Evolutionary conservation across 345 rosid genomes (phyloP).

Genomic region (Mercurialis annua): DNA sequence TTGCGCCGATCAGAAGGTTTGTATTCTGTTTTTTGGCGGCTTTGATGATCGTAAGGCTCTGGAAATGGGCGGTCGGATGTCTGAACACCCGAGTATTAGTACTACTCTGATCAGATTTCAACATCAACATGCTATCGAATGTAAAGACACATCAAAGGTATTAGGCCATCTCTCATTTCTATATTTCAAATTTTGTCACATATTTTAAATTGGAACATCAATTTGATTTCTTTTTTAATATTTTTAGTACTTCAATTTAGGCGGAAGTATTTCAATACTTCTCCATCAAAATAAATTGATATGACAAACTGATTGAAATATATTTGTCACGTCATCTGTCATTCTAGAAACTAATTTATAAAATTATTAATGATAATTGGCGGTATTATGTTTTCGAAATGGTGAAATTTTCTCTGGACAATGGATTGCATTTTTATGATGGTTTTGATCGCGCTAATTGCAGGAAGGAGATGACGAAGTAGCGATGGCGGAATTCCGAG

Average conservation of each 20-base stretch:
- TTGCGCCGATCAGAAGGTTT: slow-evolving; percentile 10
- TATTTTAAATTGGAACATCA: too few species aligned
- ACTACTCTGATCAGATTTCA: slow-evolving; percentile 22
- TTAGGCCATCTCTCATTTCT: background rate
- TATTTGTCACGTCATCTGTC: too few species aligned
- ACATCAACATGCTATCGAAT: background rate
- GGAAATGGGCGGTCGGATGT: slow-evolving; percentile 27
- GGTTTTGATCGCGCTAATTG: background rate
- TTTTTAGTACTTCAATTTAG: too few species aligned
- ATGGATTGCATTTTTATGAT: too few species aligned
- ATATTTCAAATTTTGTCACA: background rate
- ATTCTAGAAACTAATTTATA: too few species aligned
- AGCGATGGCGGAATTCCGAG: slow-evolving; percentile 8
- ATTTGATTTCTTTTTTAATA: too few species aligned
- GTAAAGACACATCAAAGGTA: background rate
- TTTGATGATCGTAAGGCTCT: slow-evolving; percentile 34
- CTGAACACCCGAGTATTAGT: slow-evolving; percentile 10
- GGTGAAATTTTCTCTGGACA: too few species aligned
- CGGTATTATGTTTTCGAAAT: too few species aligned
- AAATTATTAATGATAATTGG: too few species aligned
- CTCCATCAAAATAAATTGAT: too few species aligned
- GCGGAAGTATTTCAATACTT: too few species aligned
- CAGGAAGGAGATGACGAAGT: slow-evolving; percentile 23
- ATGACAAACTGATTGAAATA: too few species aligned
- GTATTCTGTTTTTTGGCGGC: slow-evolving; percentile 32